These are phyloP conservation scores for Scopulariopsis brevicaulis DNA, from an alignment of 2,329 filamentous ascomycete genomes.

Conservation along the genomic window DNA sequence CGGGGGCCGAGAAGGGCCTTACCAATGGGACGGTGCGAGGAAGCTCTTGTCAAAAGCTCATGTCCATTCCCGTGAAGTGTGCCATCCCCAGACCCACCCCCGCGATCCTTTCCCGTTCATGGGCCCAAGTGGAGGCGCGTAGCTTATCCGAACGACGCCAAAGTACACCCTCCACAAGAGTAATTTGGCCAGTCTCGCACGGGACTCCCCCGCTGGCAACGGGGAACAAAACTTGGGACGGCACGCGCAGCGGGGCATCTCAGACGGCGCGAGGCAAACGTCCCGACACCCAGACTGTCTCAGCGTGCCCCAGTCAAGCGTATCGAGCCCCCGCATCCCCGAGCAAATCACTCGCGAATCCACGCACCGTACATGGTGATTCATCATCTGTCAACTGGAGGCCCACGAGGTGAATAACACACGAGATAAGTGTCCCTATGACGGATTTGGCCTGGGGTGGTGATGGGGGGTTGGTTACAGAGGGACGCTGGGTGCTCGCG, in stretches of 20 bases:
- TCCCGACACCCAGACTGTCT: not conserved
- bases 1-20: too few relatives aligned
- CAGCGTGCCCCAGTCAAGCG: not conserved
- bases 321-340: not conserved
- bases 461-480: not conserved
- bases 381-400: not conserved
- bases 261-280: not conserved
- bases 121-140: not conserved
- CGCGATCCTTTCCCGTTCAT: not conserved
- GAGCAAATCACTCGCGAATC: not conserved
- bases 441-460: not conserved
- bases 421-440: not conserved
- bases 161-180: not conserved
- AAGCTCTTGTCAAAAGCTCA: too few relatives aligned
- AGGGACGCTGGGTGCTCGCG: not conserved
- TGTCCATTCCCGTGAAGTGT: not conserved
- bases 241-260: not conserved
- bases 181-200: not conserved
- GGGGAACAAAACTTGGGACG: not conserved
- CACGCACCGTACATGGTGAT: not conserved
- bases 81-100: not conserved
- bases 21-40: too few relatives aligned
- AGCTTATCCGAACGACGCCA: not conserved
- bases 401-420: not conserved
- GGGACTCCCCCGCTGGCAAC: not conserved